phyloP scores from a whole-genome alignment of 2,329 filamentous ascomycete species.

The Beauveria medogensis region DNA sequence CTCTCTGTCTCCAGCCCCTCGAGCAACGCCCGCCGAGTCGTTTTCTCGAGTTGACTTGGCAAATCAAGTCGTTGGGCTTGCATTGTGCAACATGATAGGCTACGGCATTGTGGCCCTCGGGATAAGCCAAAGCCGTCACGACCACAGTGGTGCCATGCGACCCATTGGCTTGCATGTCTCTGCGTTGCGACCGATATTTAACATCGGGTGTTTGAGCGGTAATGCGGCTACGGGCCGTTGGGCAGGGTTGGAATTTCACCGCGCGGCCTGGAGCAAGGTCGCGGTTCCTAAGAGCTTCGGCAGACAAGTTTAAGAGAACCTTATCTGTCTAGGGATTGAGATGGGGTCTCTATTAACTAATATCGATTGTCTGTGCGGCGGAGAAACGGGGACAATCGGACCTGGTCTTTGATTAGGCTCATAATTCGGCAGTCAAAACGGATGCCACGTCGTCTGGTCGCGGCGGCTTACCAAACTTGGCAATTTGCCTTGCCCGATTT shows the following conservation, averaged over 20 bases:
- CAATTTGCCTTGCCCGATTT: neutral
- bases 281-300: neutral
- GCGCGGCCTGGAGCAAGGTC: neutral
- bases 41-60: neutral
- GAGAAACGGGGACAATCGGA: neutral
- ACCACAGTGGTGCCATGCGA: neutral
- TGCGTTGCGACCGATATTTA: neutral
- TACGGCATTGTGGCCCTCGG: neutral
- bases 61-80: neutral
- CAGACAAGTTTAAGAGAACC: neutral
- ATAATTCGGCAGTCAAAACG: neutral
- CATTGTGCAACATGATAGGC: neutral
- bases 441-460: neutral
- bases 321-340: neutral
- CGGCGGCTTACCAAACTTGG: no score
- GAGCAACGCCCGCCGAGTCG: neutral
- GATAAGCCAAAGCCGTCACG: neutral
- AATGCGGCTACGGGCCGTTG: neutral
- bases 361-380: neutral
- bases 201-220: neutral
- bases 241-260: neutral
- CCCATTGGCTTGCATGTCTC: neutral
- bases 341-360: neutral
- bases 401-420: neutral
- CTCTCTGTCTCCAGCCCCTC: no score